These are phyloP conservation scores for Pogostemon cablin DNA, from an alignment of 257 asterid species.

Conservation along the genomic window DNA sequence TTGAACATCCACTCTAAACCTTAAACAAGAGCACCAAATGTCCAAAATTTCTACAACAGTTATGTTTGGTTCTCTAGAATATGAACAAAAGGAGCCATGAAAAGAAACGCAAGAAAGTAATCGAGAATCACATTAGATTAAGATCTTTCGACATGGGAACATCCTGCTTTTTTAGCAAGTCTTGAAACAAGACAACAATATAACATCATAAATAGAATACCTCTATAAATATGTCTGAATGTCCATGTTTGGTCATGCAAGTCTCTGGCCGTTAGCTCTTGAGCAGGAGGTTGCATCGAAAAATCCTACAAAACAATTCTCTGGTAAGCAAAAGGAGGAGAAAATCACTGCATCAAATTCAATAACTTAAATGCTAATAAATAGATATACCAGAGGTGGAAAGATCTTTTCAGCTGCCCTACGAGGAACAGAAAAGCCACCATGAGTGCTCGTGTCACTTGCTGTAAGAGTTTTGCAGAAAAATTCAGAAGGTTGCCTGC, in stretches of 20 bases:
- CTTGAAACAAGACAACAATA: neutral
- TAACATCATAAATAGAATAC: slow-evolving; percentile 40
- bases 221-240: slow-evolving; percentile 90
- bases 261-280: slow-evolving; percentile 87
- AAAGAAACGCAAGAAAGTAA: no score
- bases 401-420: slow-evolving; percentile 98
- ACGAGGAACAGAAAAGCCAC: slow-evolving; percentile 99
- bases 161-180: no score
- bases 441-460: slow-evolving; percentile 99
- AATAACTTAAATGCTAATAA: slow-evolving; percentile 3
- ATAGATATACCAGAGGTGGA: slow-evolving; percentile 72
- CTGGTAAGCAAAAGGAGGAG: slow-evolving; percentile 22
- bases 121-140: no score
- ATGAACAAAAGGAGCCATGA: no score
- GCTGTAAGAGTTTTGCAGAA: slow-evolving; percentile 98
- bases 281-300: slow-evolving; percentile 98
- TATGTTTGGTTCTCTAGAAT: no score
- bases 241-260: slow-evolving; percentile 97
- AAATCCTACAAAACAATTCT: slow-evolving; percentile 60
- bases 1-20: no score
- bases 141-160: no score
- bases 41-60: no score
- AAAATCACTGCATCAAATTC: slow-evolving; percentile 10
- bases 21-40: no score
- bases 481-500: slow-evolving; percentile 83